These are phyloP conservation scores for Sclerotinia borealis DNA, from an alignment of 2,329 filamentous ascomycete genomes.

Conservation along the genomic window DNA sequence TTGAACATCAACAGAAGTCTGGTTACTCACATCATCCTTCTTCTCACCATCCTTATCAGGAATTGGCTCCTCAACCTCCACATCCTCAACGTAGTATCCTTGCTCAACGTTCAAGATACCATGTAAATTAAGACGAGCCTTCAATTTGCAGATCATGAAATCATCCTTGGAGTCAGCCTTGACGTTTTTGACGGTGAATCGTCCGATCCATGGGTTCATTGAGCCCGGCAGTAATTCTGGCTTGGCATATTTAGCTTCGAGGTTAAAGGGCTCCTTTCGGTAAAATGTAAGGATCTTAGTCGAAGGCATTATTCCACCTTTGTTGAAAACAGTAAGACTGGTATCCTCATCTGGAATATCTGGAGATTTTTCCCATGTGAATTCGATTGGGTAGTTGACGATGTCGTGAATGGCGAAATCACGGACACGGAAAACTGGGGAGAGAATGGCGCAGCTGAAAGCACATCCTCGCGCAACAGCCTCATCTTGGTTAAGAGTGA, in stretches of 20 bases:
- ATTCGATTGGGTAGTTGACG: slow-evolving; percentile 96
- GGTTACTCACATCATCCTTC: slow-evolving; percentile 60
- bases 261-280: slow-evolving; percentile 92
- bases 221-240: slow-evolving; percentile 83
- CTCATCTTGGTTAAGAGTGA: slow-evolving; percentile 97
- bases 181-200: slow-evolving; percentile 96
- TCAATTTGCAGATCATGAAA: slow-evolving; percentile 99
- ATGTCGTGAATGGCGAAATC: slow-evolving; percentile 98
- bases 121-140: slow-evolving; percentile 93
- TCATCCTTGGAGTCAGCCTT: slow-evolving; percentile 90
- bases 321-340: slow-evolving; percentile 94
- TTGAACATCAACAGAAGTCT: slow-evolving; percentile 14
- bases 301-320: slow-evolving; percentile 91
- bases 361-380: slow-evolving; percentile 96
- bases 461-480: slow-evolving; percentile 92
- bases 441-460: slow-evolving; percentile 96
- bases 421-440: slow-evolving; percentile 94
- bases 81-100: slow-evolving; percentile 96
- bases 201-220: slow-evolving; percentile 89
- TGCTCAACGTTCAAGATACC: slow-evolving; percentile 94
- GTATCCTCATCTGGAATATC: slow-evolving; percentile 99
- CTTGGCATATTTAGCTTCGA: slow-evolving; percentile 90
- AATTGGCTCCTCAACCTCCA: slow-evolving; percentile 91
- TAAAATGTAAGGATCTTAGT: slow-evolving; percentile 99
- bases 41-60: slow-evolving; percentile 53